Base-by-base conservation (phyloP, 371 early-diverging fungal species). In the Apophysomyces trapeziformis region DNA sequence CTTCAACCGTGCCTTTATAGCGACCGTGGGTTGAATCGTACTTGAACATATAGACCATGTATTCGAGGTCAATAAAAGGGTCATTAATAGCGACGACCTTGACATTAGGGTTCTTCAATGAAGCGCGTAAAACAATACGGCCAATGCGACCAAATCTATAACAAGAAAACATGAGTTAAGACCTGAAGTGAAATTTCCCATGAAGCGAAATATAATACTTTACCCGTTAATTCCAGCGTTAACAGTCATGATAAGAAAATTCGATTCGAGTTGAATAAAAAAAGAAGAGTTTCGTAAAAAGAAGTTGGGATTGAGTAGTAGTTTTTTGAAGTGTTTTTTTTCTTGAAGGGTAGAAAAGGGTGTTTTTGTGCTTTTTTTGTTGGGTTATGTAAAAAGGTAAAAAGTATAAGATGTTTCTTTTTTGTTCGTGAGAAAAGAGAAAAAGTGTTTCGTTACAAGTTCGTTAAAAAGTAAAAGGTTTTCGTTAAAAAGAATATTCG, bases 11-110 rank as follows among this genome's bases (percentile, higher is more conserved):
- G 61, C 93, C 94, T 73, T 90, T 90, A 90, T 90, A 93, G 63
- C 89, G 90, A 63, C 99, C 99, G 89, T 98, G 99, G 68, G 97
- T 97, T 36, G 99, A 96, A 87, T 99, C 99, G 85, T 97, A 97
- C 87, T 97, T 95, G 76, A 97, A 80, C 83, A 98, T 84, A 90
- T 99, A 99, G 68, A 90, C 90, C 93, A 98, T 96, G 90, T 99
- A 97, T 60, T 95, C 93, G 14, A 93, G 85, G 74, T 93, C 92
- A 72, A 98, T 92, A 90, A 97, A 96, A 62, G 99, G 99, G 82
- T 99, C 99, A 87, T 99, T 99, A 87, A 99, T 89, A 67, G 97
- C 92, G 38, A 95, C 93, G 56, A 99, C 97, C 66, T 93, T 77
- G 66, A 98, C 90, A 12, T 87, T 75, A 37, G 85, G 78, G 81